Evolutionary conservation across 2,329 filamentous ascomycete genomes (phyloP).

Genomic region (Karstenula rhodostoma): DNA sequence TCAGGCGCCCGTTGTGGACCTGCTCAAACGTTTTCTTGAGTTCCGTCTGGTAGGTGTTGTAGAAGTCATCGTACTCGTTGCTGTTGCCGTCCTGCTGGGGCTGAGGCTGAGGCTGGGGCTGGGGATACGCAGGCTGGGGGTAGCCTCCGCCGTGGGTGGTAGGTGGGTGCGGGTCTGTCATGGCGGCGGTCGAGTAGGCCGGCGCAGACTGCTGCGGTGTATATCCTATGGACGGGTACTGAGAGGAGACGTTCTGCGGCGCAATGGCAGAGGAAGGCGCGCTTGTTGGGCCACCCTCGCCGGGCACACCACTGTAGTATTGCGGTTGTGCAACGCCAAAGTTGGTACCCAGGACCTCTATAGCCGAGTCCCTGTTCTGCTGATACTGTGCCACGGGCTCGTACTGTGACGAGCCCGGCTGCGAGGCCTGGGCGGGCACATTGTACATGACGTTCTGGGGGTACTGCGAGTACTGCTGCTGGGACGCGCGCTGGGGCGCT

Average conservation of each 20-base stretch:
- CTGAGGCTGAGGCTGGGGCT: constrained; percentile 33
- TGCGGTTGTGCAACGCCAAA: constrained; percentile 71
- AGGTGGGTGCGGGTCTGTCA: constrained; percentile 60
- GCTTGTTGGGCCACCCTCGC: constrained; percentile 66
- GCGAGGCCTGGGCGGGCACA: constrained; percentile 58
- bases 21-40: constrained; percentile 74
- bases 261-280: constrained; percentile 65
- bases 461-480: constrained; percentile 61
- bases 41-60: constrained; percentile 66
- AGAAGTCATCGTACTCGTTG: constrained; percentile 70
- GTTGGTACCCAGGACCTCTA: constrained; percentile 76
- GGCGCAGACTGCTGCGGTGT: constrained; percentile 67
- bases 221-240: constrained; percentile 66
- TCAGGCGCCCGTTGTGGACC: constrained; percentile 68
- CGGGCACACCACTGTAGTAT: constrained; percentile 71
- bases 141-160: constrained; percentile 49
- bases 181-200: constrained; percentile 59
- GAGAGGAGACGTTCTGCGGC: constrained; percentile 71
- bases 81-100: constrained; percentile 46
- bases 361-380: constrained; percentile 70
- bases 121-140: constrained; percentile 40
- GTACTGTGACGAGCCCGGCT: constrained; percentile 69
- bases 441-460: constrained; percentile 80
- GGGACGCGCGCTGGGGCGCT: constrained; percentile 61
- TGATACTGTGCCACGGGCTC: constrained; percentile 79